Evolutionary conservation across 202 grass and related monocot genomes (phyloP).

Genomic region (Panicum virgatum): DNA sequence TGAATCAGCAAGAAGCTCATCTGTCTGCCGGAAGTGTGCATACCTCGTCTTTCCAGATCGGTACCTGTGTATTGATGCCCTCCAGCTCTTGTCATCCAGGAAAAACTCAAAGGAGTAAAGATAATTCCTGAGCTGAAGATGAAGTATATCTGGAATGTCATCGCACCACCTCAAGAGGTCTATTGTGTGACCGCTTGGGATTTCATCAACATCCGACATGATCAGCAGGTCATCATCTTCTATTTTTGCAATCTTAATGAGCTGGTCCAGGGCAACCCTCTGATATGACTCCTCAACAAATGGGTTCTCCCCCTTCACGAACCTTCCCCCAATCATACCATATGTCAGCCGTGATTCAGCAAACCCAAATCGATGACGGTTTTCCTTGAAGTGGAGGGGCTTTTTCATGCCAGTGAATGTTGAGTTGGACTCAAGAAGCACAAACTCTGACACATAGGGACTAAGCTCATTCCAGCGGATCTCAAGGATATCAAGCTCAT

Average conservation of each 20-base stretch:
- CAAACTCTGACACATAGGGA: constrained; percentile 90
- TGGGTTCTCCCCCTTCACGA: constrained; percentile 84
- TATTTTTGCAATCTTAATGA: constrained; percentile 74
- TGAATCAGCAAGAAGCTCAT: constrained; percentile 89
- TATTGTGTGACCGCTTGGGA: constrained; percentile 89
- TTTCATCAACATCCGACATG: constrained; percentile 99
- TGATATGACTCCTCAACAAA: constrained; percentile 97
- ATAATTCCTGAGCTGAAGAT: constrained; percentile 94
- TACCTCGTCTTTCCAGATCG: constrained; percentile 68
- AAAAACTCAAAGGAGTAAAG: constrained; percentile 96
- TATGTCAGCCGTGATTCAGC: constrained; percentile 79
- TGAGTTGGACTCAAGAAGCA: constrained; percentile 94
- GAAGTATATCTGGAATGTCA: constrained; percentile 75
- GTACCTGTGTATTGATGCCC: constrained; percentile 83
- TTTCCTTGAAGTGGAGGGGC: constrained; percentile 68
- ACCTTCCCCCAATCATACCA: constrained; percentile 74
- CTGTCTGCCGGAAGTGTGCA: constrained; percentile 79
- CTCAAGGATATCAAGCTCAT: constrained; percentile 91
- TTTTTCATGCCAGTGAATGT: constrained; percentile 84
- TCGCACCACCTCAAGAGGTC: constrained; percentile 95
- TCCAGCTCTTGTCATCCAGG: constrained; percentile 93
- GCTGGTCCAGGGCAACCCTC: constrained; percentile 85
- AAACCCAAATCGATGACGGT: constrained; percentile 65
- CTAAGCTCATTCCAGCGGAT: constrained; percentile 97
- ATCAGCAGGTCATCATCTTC: constrained; percentile 90